These are phyloP conservation scores for Aphanomyces cochlioides DNA, from an alignment of 352 stramenopile species.

Conservation along the genomic window DNA sequence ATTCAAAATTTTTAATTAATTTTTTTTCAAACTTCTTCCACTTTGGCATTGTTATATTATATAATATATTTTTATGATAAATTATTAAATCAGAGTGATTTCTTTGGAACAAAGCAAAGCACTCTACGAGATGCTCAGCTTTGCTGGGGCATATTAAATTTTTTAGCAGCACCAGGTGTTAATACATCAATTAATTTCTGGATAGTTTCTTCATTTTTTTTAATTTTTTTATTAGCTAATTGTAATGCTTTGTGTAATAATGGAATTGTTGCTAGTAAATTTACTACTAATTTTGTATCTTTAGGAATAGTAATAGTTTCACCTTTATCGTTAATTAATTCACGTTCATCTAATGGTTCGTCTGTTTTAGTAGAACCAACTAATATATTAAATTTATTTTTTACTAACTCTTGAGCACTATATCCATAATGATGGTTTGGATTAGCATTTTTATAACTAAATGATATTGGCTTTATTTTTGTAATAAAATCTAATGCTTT, in stretches of 20 bases:
- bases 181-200: too few relatives aligned
- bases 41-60: too few relatives aligned
- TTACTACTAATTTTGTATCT: slow-evolving; percentile 10
- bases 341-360: slow-evolving; percentile 14
- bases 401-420: background rate
- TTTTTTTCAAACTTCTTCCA: too few relatives aligned
- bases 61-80: too few relatives aligned
- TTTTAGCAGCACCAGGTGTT: too few relatives aligned
- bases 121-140: too few relatives aligned
- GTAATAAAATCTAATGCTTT: slow-evolving; percentile 4
- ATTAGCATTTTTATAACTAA: slow-evolving; percentile 10
- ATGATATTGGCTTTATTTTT: slow-evolving; percentile 15
- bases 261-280: background rate
- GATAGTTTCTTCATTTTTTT: background rate
- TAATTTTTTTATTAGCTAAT: slow-evolving; percentile 5
- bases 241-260: background rate
- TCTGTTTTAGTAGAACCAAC: background rate
- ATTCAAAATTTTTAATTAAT: too few relatives aligned
- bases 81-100: too few relatives aligned
- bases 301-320: background rate
- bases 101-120: too few relatives aligned
- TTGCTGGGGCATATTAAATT: too few relatives aligned
- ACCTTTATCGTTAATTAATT: slow-evolving; percentile 19
- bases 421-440: slow-evolving; percentile 10
- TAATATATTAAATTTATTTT: background rate